A percentile compares a stretch with the other conserved stretches of the same genome.
Conservation (phyloP, 163 green algal species). For the Scenedesmus sp. region DNA sequence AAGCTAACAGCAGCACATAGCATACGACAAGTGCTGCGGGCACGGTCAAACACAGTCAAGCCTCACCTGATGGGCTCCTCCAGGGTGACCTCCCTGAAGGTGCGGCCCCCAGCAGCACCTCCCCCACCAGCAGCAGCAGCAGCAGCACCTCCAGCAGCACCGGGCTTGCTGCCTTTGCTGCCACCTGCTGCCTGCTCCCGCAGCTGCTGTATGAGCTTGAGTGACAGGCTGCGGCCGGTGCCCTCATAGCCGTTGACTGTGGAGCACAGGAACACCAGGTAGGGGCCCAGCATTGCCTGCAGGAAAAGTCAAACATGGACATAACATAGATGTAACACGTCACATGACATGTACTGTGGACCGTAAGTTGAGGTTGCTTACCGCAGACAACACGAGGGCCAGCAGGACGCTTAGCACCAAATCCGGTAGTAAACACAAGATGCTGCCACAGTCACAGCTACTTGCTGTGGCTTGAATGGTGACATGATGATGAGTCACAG, state of each 20-base stretch:
- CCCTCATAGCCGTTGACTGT: slow-evolving; percentile 93
- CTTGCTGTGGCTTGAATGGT: too few relatives aligned
- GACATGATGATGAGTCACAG: too few relatives aligned
- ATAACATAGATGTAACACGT: background rate
- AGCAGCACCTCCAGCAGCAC: slow-evolving; percentile 29
- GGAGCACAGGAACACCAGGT: slow-evolving; percentile 99
- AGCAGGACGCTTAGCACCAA: too few relatives aligned
- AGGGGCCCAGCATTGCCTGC: slow-evolving; percentile 94
- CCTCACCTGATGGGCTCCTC: slow-evolving; percentile 92
- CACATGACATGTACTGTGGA: too few relatives aligned
- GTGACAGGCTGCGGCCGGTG: slow-evolving; percentile 89
- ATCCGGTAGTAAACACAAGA: too few relatives aligned
- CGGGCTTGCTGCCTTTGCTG: slow-evolving; percentile 13
- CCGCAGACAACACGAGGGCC: too few relatives aligned
- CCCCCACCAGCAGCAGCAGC: slow-evolving; percentile 28
- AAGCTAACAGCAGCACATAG: background rate
- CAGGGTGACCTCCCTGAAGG: slow-evolving; percentile 94
- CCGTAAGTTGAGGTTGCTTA: too few relatives aligned
- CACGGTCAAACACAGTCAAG: background rate
- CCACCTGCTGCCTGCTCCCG: slow-evolving; percentile 76
- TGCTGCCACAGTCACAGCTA: too few relatives aligned
- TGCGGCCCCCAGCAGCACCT: slow-evolving; percentile 63
- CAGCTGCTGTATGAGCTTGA: slow-evolving; percentile 98
- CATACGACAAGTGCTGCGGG: background rate
- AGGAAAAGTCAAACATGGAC: background rate